These are phyloP conservation scores for Cytospora schulzeri DNA, from an alignment of 2,329 filamentous ascomycete species.

Conservation along the genomic window DNA sequence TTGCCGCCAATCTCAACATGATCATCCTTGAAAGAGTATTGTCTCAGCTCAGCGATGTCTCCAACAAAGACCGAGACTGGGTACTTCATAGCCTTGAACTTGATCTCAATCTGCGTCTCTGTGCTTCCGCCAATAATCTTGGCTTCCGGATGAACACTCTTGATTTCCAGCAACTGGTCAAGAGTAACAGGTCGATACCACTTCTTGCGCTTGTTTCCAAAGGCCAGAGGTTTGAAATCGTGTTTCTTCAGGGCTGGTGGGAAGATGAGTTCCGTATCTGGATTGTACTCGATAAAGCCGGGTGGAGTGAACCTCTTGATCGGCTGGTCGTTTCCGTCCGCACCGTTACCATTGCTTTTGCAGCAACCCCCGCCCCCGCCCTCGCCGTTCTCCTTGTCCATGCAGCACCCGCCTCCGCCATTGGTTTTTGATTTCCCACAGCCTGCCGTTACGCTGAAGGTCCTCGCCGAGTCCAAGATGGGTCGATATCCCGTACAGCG, in stretches of 20 bases:
- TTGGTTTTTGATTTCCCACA: constrained; percentile 54
- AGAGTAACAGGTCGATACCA: constrained; percentile 92
- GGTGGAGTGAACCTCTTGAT: constrained; percentile 78
- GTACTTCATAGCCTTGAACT: constrained; percentile 94
- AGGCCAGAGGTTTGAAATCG: constrained; percentile 76
- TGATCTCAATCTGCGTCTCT: constrained; percentile 97
- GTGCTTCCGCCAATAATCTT: constrained; percentile 96
- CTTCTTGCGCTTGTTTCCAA: constrained; percentile 91
- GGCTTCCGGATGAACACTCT: constrained; percentile 77
- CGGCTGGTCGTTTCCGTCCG: constrained; percentile 52
- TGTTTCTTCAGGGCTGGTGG: constrained; percentile 83
- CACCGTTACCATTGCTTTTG: constrained; percentile 55
- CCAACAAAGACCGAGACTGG: constrained; percentile 88
- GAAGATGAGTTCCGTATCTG: constrained; percentile 93
- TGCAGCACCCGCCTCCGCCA: constrained; percentile 67
- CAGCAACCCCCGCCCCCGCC: constrained; percentile 64
- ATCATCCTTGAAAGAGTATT: constrained; percentile 78
- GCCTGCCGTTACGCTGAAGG: constrained; percentile 66
- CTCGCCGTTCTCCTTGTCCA: constrained; percentile 61
- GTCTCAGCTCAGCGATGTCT: constrained; percentile 85
- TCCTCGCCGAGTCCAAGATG: constrained; percentile 91
- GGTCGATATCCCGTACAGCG: constrained; percentile 94
- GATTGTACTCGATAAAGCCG: constrained; percentile 91
- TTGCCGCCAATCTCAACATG: constrained; percentile 93
- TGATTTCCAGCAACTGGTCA: constrained; percentile 88